Evolutionary conservation across 192 early-diverging fungal species (phyloP).

Genomic region (Phlyctochytrium arcticum): DNA sequence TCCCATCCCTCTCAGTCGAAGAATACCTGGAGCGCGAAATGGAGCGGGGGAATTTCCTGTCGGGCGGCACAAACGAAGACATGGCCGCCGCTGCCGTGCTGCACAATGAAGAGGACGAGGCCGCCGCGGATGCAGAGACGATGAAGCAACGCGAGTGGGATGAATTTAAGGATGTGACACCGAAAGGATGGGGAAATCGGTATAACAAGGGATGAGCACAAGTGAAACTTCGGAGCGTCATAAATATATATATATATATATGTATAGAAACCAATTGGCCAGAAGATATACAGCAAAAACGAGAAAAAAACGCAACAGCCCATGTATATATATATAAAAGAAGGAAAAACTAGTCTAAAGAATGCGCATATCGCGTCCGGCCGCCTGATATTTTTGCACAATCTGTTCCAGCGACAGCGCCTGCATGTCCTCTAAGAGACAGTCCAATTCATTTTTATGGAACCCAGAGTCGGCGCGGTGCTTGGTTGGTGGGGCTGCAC

Average conservation of each 20-base stretch:
- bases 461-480: not conserved
- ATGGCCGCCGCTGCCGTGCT: too few species aligned
- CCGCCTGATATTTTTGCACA: not conserved
- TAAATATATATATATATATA: too few species aligned
- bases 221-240: too few species aligned
- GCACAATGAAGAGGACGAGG: slow-evolving; percentile 81
- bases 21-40: slow-evolving; percentile 86
- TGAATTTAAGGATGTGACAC: slow-evolving; percentile 70
- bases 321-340: too few species aligned
- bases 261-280: too few species aligned
- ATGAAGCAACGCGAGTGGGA: slow-evolving; percentile 85
- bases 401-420: not conserved
- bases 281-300: too few species aligned
- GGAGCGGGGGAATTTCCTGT: slow-evolving; percentile 83
- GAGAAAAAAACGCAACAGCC: too few species aligned
- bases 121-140: slow-evolving; percentile 78
- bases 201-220: slow-evolving; percentile 42
- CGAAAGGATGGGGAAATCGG: slow-evolving; percentile 50
- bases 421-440: not conserved
- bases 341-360: too few species aligned
- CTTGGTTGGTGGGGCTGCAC: too few species aligned
- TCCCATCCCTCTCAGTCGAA: slow-evolving; percentile 97
- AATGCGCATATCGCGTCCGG: too few species aligned
- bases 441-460: not conserved
- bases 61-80: slow-evolving; percentile 69